A percentile compares a stretch with the other conserved stretches of the same genome.
These are phyloP conservation scores for Suillus variegatus DNA, from an alignment of 768 basidiomycete species.

Conservation along the genomic window DNA sequence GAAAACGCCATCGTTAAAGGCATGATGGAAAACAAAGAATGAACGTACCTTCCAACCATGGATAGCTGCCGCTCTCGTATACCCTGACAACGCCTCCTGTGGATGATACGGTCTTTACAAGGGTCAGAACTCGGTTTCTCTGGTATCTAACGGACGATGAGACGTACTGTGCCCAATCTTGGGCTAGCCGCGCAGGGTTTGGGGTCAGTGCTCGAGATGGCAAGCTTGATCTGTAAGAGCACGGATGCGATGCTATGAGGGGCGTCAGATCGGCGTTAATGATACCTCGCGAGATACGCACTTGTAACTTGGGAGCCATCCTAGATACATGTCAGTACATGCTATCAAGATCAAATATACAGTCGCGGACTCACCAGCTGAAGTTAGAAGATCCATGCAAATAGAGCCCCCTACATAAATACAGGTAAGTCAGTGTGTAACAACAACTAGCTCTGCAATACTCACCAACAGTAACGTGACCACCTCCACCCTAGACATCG, in stretches of 20 bases:
- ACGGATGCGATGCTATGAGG: conserved; percentile 38
- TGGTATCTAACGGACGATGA: conserved; percentile 1
- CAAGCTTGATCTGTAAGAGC: conserved; percentile 53
- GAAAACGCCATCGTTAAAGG: neutral
- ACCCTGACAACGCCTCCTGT: conserved; percentile 62
- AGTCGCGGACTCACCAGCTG: conserved; percentile 46
- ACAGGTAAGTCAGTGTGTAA: neutral
- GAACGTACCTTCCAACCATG: conserved; percentile 62
- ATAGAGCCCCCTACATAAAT: conserved; percentile 59
- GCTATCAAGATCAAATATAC: neutral
- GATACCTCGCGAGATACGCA: conserved; percentile 23
- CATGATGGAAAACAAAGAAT: neutral
- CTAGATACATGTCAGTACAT: conserved; percentile 26
- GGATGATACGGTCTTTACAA: conserved; percentile 43
- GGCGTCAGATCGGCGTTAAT: conserved; percentile 4
- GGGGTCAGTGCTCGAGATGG: neutral
- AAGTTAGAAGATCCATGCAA: conserved; percentile 72
- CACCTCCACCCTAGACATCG: conserved; percentile 55
- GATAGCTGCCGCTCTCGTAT: conserved; percentile 60
- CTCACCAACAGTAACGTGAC: conserved; percentile 64
- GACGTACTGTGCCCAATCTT: conserved; percentile 49
- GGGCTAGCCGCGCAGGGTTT: conserved; percentile 39
- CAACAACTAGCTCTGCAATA: neutral
- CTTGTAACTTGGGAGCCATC: conserved; percentile 73
- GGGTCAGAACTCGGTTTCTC: neutral